A percentile compares a stretch with the other conserved stretches of the same genome.
Evolutionary conservation across 176 grass and related monocot genomes (phyloP).

Genomic region (Metroxylon sagu): DNA sequence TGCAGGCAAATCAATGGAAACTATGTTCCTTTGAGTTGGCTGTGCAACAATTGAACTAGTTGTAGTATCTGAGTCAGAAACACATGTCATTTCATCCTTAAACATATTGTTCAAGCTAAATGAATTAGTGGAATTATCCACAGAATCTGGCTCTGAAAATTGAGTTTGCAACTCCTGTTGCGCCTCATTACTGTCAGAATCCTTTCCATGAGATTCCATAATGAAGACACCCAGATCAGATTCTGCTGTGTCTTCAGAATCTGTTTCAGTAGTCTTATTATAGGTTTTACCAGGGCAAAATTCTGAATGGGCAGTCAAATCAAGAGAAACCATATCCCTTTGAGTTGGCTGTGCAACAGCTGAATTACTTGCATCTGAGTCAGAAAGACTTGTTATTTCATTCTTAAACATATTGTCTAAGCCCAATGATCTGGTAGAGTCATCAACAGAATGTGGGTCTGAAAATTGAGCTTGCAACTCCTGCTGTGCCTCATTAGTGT

Average conservation of each 20-base stretch:
- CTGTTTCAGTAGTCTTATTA: constrained; percentile 14
- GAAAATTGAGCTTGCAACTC: constrained; percentile 11
- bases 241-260: constrained; percentile 33
- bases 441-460: constrained; percentile 25
- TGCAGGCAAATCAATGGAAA: constrained; percentile 22
- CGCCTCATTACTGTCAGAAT: constrained; percentile 19
- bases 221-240: constrained; percentile 11
- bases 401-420: constrained; percentile 18
- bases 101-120: constrained; percentile 18
- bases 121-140: constrained; percentile 13
- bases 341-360: constrained; percentile 21
- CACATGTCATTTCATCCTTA: constrained; percentile 14
- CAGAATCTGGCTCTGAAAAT: constrained; percentile 24
- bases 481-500: constrained; percentile 26
- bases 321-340: constrained; percentile 17
- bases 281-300: neutral
- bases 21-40: constrained; percentile 17
- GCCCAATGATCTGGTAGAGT: constrained; percentile 5
- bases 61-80: constrained; percentile 14
- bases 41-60: constrained; percentile 21
- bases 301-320: constrained; percentile 24
- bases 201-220: constrained; percentile 22
- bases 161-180: constrained; percentile 10
- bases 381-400: constrained; percentile 20
- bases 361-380: constrained; percentile 23